Evolutionary conservation across 78 protist genomes (phyloP).

Genomic region (Protostelium mycophagum): DNA sequence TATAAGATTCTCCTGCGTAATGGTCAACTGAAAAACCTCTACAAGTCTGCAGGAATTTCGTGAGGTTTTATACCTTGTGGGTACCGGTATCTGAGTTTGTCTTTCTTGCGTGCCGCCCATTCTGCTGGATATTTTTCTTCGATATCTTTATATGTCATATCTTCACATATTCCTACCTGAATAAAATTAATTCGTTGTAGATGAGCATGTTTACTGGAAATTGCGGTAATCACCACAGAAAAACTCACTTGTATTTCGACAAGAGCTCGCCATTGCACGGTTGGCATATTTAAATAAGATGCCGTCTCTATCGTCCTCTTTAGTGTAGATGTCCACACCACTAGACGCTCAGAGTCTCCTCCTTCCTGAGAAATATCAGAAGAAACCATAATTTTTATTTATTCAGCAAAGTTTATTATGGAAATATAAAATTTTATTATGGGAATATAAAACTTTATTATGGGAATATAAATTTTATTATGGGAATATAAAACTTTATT

Average conservation of each 20-base stretch:
- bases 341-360: constrained; percentile 3
- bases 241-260: constrained; percentile 74
- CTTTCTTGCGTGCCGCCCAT: constrained; percentile 44
- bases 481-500: too few relatives aligned
- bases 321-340: constrained; percentile 70
- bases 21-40: constrained; percentile 82
- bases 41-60: too few relatives aligned
- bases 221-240: too few relatives aligned
- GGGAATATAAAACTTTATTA: too few relatives aligned
- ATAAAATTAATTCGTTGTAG: neutral
- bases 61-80: neutral
- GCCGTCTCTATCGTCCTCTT: constrained; percentile 60
- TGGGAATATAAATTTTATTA: too few relatives aligned
- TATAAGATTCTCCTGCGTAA: constrained; percentile 91
- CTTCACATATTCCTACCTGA: constrained; percentile 88
- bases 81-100: constrained; percentile 53
- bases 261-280: constrained; percentile 60
- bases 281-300: constrained; percentile 47
- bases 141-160: constrained; percentile 87
- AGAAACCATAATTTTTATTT: too few relatives aligned
- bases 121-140: constrained; percentile 70
- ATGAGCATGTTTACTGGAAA: too few relatives aligned
- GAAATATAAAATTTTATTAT: too few relatives aligned
- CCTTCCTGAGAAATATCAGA: neutral
- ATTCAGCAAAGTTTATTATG: too few relatives aligned